Base-by-base conservation (phyloP, 1,139 yeast species). In the Oligophagozyma castellii region DNA sequence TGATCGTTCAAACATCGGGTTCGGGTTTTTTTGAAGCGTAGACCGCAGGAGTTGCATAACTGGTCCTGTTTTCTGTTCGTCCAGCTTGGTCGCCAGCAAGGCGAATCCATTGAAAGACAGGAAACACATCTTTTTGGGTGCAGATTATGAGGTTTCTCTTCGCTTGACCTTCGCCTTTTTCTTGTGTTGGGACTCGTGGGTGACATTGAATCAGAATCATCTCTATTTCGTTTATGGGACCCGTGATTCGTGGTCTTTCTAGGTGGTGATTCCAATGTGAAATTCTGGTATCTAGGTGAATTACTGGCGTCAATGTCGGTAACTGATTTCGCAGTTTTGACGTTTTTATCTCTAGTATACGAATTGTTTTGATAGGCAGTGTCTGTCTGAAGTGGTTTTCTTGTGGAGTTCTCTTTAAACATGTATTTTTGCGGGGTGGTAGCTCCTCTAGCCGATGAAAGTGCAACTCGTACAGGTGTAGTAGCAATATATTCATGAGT, bases 61-160 rank as follows among this genome's bases (percentile, higher is more conserved):
- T 86, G 96, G 11, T 95, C 96, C 36, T 78, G 83, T 44, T 73
- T 67, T 13, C 65, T 55, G 27, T 65, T 60, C 3, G 92, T 74
- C 98, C 98, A 89, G 5, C 93, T 77, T 2, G 98, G 98, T 51
- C 98, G 70, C 98, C 98, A 89, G 55, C 98, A 89, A 7, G 98
- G 98, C 8, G 94, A 80, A 43, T 79, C 93, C 38, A 76, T 80
- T 1, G 92, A 73, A 8, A 86, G 84, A 57, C 98, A 89, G 4
- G 95, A 81, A 19, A 89, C 75, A 53, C 98, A 89, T 34, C 70
- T 67, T 43, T 86, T 63, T 23, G 55, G 28, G 10, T 18, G 20
- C 8, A 10, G 10, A 10, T 18, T 18, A n/a, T n/a, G n/a, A n/a
- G n/a, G n/a, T n/a, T n/a, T n/a, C n/a, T n/a, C n/a, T 30, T 19